Conservation (phyloP, 2,329 filamentous ascomycete species). For the Camillea tinctor region DNA sequence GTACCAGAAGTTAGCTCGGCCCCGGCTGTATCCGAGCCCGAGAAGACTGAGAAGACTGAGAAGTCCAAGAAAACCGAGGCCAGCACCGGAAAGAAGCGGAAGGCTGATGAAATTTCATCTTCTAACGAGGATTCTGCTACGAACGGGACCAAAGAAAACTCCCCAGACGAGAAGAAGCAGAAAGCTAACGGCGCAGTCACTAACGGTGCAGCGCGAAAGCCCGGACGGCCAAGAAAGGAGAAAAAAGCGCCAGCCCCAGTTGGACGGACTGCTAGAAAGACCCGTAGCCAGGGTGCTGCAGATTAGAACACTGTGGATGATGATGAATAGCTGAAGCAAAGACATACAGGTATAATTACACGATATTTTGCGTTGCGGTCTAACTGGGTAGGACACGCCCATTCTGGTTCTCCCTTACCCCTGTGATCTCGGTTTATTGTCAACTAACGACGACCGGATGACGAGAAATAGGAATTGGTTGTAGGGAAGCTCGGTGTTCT, state of each 20-base stretch:
- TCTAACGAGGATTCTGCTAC: constrained; percentile 13
- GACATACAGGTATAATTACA: neutral
- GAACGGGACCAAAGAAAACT: constrained; percentile 16
- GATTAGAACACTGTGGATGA: constrained; percentile 19
- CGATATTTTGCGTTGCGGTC: neutral
- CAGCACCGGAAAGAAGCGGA: constrained; percentile 27
- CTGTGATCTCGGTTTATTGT: constrained; percentile 3
- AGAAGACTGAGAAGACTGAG: too few relatives aligned
- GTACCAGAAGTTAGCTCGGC: constrained; percentile 10
- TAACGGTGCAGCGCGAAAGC: constrained; percentile 30
- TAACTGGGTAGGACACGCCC: neutral
- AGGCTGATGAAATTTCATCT: constrained; percentile 20
- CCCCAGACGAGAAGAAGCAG: constrained; percentile 40
- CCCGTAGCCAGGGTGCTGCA: constrained; percentile 37
- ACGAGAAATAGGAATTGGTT: neutral
- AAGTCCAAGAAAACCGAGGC: constrained; percentile 22
- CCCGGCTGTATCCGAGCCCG: constrained; percentile 19
- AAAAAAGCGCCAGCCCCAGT: constrained; percentile 31
- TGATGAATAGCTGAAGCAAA: neutral
- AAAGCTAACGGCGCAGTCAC: constrained; percentile 36
- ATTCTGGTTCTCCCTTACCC: neutral
- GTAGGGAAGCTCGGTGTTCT: neutral
- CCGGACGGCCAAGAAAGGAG: constrained; percentile 36
- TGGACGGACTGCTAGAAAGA: constrained; percentile 38
- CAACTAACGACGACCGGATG: constrained; percentile 4